Base-by-base conservation (phyloP, 345 rosid species). In the Geranium rotundifolium region DNA sequence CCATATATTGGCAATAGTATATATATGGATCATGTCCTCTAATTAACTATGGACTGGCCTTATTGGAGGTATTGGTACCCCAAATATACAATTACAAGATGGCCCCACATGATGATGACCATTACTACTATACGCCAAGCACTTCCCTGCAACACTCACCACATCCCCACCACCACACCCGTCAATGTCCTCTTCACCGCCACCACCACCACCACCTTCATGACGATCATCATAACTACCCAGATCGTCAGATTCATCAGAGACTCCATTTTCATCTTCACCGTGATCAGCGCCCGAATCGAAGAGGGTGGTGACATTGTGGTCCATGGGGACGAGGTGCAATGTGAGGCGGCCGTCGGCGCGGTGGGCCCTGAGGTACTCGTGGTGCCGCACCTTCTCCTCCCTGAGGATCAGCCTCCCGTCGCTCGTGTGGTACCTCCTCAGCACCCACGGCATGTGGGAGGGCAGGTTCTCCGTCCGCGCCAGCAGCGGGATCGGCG, bases 331-430 rank as follows among this genome's bases (percentile, higher is more conserved):
- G 10, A 82, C 69, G 29, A 79, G 82, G 6, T 77, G 73, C 27
- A 82, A 67, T 13, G 74, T 63, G 17, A 82, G 81, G 9, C 80
- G 71, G 1, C 85, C 84, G 8, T 77, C 67, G 54, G 72, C 77
- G 13, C 85, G 73, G 54, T 17, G 16, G 5, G 77, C 78, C 67
- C 78, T 76, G 20, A 82, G 69, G 67, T 80, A 82, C 46, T 75
- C 82, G 37, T 73, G 81, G 49, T 67, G 79, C 62, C 65, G 67
- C 65, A 76, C 76, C 73, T 57, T 73, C 75, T 82, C 86, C 55
- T 73, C 77, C 17, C 31, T 66, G 13, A 85, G 72, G 17, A 75
- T 58, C 52, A 82, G 75, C 68, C 75, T 80, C 6, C 87, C 90
- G 6, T 85, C 69, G 4, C 16, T 3, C 14, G 70, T 63, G 63